A percentile compares a stretch with the other conserved stretches of the same genome.
Evolutionary conservation across 192 early-diverging fungal genomes (phyloP).

Genomic region (Mortierella alpina): DNA sequence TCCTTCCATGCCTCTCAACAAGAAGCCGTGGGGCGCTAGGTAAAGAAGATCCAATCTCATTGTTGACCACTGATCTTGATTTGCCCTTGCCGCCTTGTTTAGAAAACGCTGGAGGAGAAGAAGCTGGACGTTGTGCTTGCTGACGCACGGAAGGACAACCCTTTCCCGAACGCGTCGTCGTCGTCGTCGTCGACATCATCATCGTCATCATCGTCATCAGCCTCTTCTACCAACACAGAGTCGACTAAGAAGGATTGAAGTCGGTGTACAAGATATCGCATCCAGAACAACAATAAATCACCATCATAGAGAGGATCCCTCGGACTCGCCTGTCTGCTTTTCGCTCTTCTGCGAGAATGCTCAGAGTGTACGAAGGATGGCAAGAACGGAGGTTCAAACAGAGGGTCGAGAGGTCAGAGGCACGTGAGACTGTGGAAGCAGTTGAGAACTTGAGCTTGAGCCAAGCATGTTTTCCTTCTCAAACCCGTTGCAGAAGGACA

Average conservation of each 20-base stretch:
- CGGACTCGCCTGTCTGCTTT: too few species aligned
- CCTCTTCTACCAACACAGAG: conserved; percentile 15
- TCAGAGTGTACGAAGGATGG: too few species aligned
- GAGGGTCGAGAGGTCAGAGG: too few species aligned
- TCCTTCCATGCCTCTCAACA: not conserved
- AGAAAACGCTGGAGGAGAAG: conserved; percentile 83
- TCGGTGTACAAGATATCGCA: too few species aligned
- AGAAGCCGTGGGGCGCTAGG: not conserved
- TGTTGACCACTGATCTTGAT: not conserved
- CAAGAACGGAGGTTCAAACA: too few species aligned
- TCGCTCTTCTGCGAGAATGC: too few species aligned
- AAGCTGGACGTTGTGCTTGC: conserved; percentile 85
- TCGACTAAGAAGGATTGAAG: conserved; percentile 20
- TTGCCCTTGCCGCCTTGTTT: conserved; percentile 5
- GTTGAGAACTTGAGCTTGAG: too few species aligned
- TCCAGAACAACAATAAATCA: too few species aligned
- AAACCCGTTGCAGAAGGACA: too few species aligned
- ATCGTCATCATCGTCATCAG: conserved; percentile 18
- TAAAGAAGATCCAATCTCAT: not conserved
- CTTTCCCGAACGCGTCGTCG: conserved; percentile 56
- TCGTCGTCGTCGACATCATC: conserved; percentile 14
- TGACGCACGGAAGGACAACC: conserved; percentile 85
- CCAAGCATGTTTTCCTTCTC: too few species aligned
- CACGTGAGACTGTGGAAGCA: too few species aligned
- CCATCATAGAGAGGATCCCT: too few species aligned